These are phyloP conservation scores for Yarrowia yakushimensis DNA, from an alignment of 805 yeast species.

Conservation along the genomic window DNA sequence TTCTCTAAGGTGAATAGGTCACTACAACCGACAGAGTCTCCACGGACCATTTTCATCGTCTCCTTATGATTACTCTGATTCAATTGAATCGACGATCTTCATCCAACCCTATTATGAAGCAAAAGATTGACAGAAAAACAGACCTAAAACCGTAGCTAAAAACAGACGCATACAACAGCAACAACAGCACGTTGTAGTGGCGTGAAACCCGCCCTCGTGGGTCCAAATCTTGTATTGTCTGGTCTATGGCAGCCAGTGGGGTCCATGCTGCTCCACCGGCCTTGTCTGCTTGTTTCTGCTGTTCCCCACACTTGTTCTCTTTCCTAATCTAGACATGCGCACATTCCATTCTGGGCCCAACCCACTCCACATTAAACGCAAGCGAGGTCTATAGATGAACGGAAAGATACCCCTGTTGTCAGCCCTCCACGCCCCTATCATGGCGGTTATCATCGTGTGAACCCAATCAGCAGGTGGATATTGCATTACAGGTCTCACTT, in stretches of 20 bases:
- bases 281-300: too few species aligned
- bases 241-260: background rate
- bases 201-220: too few species aligned
- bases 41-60: too few species aligned
- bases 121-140: background rate
- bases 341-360: background rate
- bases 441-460: too few species aligned
- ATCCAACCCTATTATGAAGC: background rate
- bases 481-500: too few species aligned
- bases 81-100: too few species aligned
- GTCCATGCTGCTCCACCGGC: background rate
- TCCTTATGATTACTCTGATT: too few species aligned
- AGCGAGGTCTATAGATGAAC: background rate
- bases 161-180: background rate
- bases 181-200: too few species aligned
- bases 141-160: background rate
- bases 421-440: too few species aligned
- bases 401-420: background rate
- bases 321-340: background rate
- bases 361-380: conserved; percentile 11
- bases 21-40: too few species aligned
- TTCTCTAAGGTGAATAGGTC: too few species aligned
- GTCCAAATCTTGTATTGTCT: background rate
- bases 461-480: background rate
- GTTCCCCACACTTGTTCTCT: background rate